Evolutionary conservation across 2,329 filamentous ascomycete genomes (phyloP).

Genomic region (Paecilomyces formosus): DNA sequence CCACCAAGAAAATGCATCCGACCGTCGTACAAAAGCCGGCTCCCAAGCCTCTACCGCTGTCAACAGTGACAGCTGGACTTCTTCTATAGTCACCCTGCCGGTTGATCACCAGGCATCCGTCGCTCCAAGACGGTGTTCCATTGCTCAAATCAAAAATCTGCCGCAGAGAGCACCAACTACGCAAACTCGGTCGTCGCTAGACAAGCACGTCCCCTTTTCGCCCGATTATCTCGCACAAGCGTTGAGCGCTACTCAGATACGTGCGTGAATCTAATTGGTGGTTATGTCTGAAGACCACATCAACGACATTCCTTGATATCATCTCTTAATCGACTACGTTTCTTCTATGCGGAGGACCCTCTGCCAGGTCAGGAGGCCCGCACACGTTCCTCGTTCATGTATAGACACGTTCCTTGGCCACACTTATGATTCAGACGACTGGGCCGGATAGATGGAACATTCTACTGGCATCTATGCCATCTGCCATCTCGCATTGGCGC

Average conservation of each 20-base stretch:
- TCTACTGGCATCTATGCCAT: not conserved
- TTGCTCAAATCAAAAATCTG: slow-evolving; percentile 22
- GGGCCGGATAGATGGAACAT: not conserved
- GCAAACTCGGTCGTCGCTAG: slow-evolving; percentile 18
- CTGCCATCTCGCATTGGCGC: not conserved
- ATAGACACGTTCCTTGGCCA: not conserved
- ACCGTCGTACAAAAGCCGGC: slow-evolving; percentile 18
- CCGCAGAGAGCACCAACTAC: slow-evolving; percentile 23
- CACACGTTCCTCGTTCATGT: not conserved
- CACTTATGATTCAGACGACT: not conserved
- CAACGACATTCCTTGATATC: not conserved
- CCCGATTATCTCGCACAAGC: slow-evolving; percentile 29
- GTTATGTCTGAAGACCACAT: not conserved
- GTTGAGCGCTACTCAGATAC: slow-evolving; percentile 29
- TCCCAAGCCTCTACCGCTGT: slow-evolving; percentile 31
- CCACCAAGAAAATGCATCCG: slow-evolving; percentile 15
- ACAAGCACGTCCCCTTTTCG: slow-evolving; percentile 22
- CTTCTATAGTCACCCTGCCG: slow-evolving; percentile 27
- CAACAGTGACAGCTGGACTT: slow-evolving; percentile 25
- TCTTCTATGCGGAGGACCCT: not conserved
- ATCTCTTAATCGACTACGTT: not conserved
- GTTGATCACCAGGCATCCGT: slow-evolving; percentile 17
- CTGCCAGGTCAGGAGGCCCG: not conserved
- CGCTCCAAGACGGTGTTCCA: slow-evolving; percentile 15
- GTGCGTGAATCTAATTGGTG: slow-evolving; percentile 10